Evolutionary conservation across 306 rosid species (phyloP).

Genomic region (Prinsepia uniflora): DNA sequence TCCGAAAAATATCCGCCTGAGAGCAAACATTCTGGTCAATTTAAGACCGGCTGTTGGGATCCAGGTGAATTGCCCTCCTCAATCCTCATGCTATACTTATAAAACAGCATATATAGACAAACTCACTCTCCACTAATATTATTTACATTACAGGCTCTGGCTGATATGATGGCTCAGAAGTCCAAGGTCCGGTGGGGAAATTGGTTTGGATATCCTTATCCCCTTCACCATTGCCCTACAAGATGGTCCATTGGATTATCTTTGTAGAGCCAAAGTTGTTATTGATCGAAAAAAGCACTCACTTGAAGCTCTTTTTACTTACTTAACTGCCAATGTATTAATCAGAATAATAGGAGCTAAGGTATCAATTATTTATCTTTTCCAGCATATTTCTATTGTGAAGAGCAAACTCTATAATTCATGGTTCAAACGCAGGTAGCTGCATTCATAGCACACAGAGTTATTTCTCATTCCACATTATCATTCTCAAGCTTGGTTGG

Average conservation of each 20-base stretch:
- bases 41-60: slow-evolving; percentile 49
- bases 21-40: slow-evolving; percentile 50
- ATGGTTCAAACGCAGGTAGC: slow-evolving; percentile 28
- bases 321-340: slow-evolving; percentile 14
- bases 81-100: neutral
- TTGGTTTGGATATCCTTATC: slow-evolving; percentile 39
- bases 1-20: slow-evolving; percentile 35
- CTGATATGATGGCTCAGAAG: slow-evolving; percentile 60
- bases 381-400: neutral
- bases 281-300: slow-evolving; percentile 58
- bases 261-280: slow-evolving; percentile 49
- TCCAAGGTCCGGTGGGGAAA: slow-evolving; percentile 66
- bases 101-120: neutral
- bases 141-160: slow-evolving; percentile 40
- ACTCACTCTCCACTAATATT: neutral
- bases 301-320: slow-evolving; percentile 43
- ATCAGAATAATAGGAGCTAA: slow-evolving; percentile 43
- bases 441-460: slow-evolving; percentile 37
- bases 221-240: slow-evolving; percentile 41
- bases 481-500: slow-evolving; percentile 55
- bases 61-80: slow-evolving; percentile 40
- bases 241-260: slow-evolving; percentile 49
- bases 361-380: slow-evolving; percentile 21
- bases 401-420: neutral
- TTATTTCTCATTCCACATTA: slow-evolving; percentile 42